Conservation (phyloP, 75 land plant species). For the Picea glauca region DNA sequence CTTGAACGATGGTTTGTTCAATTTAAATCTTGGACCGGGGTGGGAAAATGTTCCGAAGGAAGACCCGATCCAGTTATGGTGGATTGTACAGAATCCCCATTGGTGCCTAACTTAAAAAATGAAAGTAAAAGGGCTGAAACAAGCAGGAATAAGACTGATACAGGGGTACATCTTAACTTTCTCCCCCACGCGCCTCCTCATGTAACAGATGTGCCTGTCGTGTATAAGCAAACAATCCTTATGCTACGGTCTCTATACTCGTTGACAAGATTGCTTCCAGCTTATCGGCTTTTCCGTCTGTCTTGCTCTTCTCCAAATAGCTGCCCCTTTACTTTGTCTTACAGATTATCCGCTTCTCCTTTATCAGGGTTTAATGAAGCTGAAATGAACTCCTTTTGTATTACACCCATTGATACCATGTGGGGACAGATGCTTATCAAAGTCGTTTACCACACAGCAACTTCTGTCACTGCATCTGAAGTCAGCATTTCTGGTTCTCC, state of each 20-base stretch:
- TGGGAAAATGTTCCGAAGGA: too few relatives aligned
- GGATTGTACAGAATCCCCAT: too few relatives aligned
- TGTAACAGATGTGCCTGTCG: conserved; percentile 24
- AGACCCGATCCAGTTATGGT: too few relatives aligned
- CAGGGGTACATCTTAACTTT: too few relatives aligned
- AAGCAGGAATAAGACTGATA: too few relatives aligned
- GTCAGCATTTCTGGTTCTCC: conserved; percentile 46
- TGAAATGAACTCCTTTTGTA: conserved; percentile 32
- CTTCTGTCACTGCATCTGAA: conserved; percentile 63
- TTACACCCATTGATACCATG: conserved; percentile 68
- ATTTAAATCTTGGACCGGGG: too few relatives aligned
- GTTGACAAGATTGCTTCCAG: conserved; percentile 64
- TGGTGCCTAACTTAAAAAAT: too few relatives aligned
- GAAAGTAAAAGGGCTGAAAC: too few relatives aligned
- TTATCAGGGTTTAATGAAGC: conserved; percentile 56
- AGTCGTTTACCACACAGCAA: conserved; percentile 47
- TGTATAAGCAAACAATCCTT: conserved; percentile 70
- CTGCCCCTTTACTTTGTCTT: conserved; percentile 54
- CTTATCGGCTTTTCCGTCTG: conserved; percentile 51
- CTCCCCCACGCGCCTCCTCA: conserved; percentile 9
- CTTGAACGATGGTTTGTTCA: too few relatives aligned
- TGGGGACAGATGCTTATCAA: conserved; percentile 60
- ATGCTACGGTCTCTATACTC: conserved; percentile 72
- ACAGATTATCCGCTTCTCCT: conserved; percentile 59
- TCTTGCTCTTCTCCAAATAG: conserved; percentile 37